Evolutionary conservation across 179 eudicot genomes (phyloP).

Genomic region (Patellifolia procumbens): DNA sequence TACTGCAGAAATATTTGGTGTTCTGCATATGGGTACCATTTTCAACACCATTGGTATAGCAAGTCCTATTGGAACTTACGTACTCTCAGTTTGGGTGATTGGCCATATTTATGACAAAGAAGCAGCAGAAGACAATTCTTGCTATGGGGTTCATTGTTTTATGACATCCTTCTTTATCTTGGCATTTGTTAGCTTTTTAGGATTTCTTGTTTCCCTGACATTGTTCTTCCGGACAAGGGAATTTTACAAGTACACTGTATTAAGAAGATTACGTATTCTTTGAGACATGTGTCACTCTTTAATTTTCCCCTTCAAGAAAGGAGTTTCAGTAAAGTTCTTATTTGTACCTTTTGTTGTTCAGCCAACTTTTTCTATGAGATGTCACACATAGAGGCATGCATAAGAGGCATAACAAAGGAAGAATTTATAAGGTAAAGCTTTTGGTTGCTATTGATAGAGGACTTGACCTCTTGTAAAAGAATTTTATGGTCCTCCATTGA

Average conservation of each 20-base stretch:
- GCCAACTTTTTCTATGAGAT: background rate
- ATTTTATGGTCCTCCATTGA: background rate
- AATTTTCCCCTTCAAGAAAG: background rate
- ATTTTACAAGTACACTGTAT: conserved; percentile 49
- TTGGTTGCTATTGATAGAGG: background rate
- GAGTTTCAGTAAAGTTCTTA: background rate
- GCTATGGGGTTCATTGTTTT: conserved; percentile 72
- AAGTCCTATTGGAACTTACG: conserved; percentile 75
- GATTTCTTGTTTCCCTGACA: conserved; percentile 47
- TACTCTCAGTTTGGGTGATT: conserved; percentile 70
- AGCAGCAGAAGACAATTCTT: conserved; percentile 44
- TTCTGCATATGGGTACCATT: conserved; percentile 79
- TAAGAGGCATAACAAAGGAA: no score
- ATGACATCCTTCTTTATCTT: conserved; percentile 63
- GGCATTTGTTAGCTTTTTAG: conserved; percentile 59
- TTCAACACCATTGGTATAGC: conserved; percentile 79
- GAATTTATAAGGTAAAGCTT: background rate
- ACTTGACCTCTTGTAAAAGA: background rate
- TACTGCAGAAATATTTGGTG: conserved; percentile 75
- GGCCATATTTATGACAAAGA: conserved; percentile 73
- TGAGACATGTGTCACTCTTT: background rate
- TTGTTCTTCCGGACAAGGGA: conserved; percentile 65
- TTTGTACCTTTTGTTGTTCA: background rate
- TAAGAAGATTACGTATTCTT: conserved; percentile 37
- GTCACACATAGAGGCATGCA: background rate